Conservation (phyloP, 768 basidiomycete species). For the Termitomyces sp. region DNA sequence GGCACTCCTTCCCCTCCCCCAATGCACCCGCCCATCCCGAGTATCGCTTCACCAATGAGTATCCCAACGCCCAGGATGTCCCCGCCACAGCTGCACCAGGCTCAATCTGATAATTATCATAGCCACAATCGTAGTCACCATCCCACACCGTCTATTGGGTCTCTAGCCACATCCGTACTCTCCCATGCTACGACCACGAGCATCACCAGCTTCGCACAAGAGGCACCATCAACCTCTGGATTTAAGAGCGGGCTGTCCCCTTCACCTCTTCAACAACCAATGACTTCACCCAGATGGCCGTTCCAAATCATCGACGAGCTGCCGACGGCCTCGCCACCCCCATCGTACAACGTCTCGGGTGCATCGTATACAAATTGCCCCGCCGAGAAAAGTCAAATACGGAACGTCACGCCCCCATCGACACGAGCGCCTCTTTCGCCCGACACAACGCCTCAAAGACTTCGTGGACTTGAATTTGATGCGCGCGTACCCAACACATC, state of each 20-base stretch:
- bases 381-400: background rate
- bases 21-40: background rate
- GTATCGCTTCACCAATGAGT: background rate
- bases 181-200: slow-evolving; percentile 13
- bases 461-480: background rate
- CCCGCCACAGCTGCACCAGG: background rate
- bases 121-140: background rate
- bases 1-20: background rate
- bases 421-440: background rate
- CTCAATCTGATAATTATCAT: background rate
- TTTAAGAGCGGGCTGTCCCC: background rate
- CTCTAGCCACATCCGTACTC: slow-evolving; percentile 14
- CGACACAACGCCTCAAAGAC: background rate
- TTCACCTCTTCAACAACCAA: background rate
- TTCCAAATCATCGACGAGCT: slow-evolving; percentile 38
- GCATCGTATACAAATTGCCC: background rate
- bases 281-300: slow-evolving; percentile 25
- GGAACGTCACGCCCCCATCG: background rate
- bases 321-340: slow-evolving; percentile 32
- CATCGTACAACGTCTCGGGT: slow-evolving; percentile 31
- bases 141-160: background rate
- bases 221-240: background rate
- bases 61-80: background rate
- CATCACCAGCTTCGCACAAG: slow-evolving; percentile 6
- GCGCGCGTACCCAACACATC: background rate